These are phyloP conservation scores for Dunaliella salina DNA, from an alignment of 163 green algal species.

Conservation along the genomic window DNA sequence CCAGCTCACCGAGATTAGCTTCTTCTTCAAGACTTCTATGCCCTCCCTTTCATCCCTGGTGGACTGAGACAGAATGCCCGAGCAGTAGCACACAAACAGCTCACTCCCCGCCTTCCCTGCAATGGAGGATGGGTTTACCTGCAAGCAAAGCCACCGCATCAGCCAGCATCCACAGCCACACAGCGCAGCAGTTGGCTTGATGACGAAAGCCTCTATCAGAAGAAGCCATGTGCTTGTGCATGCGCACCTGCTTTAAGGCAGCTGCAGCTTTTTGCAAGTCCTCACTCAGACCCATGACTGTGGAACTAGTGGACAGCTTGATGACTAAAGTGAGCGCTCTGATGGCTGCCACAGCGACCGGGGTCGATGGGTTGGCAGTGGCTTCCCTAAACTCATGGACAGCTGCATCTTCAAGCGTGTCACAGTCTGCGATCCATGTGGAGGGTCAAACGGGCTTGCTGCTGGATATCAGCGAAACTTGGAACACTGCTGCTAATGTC, in stretches of 20 bases:
- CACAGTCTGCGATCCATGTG: no score
- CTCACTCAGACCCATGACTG: conserved; percentile 77
- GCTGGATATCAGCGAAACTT: no score
- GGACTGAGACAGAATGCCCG: conserved; percentile 47
- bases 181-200: not conserved
- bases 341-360: not conserved
- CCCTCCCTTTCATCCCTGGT: conserved; percentile 71
- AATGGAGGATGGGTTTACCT: conserved; percentile 86
- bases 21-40: conserved; percentile 70
- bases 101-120: conserved; percentile 88
- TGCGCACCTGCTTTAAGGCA: conserved; percentile 18
- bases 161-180: not conserved
- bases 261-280: conserved; percentile 56
- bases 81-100: conserved; percentile 89
- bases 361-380: not conserved
- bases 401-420: not conserved
- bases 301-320: conserved; percentile 16
- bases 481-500: no score
- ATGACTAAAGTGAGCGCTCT: not conserved
- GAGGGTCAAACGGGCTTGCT: no score
- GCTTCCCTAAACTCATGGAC: not conserved
- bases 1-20: conserved; percentile 69
- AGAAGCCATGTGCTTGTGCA: no score
- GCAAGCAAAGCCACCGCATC: conserved; percentile 12
- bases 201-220: no score